phyloP scores from a whole-genome alignment of 345 rosid genomes.

The Erysimum cheiranthoides region DNA sequence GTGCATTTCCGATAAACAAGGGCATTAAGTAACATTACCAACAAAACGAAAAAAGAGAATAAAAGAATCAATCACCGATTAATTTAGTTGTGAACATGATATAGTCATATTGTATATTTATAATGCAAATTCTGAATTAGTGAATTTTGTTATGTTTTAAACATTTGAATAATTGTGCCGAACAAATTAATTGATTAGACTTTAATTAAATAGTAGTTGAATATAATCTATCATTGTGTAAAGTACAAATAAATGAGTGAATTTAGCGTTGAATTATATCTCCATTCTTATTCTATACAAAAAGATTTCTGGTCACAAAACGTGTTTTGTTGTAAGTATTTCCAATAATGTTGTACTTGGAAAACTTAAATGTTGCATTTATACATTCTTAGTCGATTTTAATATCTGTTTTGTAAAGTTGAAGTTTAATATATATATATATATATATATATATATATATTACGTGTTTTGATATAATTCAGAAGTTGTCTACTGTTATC shows the following conservation, averaged over 20 bases:
- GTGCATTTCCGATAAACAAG: constrained; percentile 21
- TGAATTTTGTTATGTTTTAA: neutral
- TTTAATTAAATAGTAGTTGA: constrained; percentile 23
- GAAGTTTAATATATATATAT: neutral
- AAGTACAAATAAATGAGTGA: constrained; percentile 36
- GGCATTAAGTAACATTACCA: neutral
- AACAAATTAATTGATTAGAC: constrained; percentile 29
- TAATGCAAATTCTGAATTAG: constrained; percentile 9
- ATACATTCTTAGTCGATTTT: neutral
- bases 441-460: too few relatives aligned
- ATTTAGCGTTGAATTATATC: constrained; percentile 20
- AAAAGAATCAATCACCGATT: constrained; percentile 21
- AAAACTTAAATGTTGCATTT: constrained; percentile 7
- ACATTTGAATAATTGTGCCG: constrained; percentile 31
- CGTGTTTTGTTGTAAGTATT: constrained; percentile 36
- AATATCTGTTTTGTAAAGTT: constrained; percentile 3
- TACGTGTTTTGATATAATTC: neutral
- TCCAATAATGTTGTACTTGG: neutral
- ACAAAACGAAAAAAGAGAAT: constrained; percentile 6
- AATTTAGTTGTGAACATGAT: constrained; percentile 21
- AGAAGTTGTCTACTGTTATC: neutral
- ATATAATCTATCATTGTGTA: constrained; percentile 24
- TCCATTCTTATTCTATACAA: neutral
- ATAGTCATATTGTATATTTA: neutral
- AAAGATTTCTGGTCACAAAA: neutral